These are phyloP conservation scores for Vigna angularis DNA, from an alignment of 306 rosid species.

Conservation along the genomic window DNA sequence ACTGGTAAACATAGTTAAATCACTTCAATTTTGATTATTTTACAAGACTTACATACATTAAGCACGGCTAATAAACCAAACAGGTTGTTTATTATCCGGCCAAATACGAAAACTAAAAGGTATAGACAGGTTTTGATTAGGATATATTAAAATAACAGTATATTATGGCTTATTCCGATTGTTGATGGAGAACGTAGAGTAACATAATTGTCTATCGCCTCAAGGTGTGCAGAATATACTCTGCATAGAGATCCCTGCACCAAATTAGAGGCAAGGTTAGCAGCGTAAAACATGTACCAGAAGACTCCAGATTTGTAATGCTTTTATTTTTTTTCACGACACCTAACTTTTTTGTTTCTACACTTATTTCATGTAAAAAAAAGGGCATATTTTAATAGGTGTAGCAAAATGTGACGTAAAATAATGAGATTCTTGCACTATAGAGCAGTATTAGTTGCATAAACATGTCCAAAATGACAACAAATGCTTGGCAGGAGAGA, in stretches of 20 bases:
- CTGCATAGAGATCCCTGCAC: conserved; percentile 96
- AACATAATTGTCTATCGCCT: conserved; percentile 65
- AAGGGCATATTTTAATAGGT: neutral
- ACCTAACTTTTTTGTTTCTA: neutral
- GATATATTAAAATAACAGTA: conserved; percentile 28
- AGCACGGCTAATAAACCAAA: conserved; percentile 22
- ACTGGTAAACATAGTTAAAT: neutral
- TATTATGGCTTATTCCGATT: conserved; percentile 52
- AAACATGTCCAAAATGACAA: neutral
- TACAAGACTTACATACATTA: conserved; percentile 33
- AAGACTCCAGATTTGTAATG: conserved; percentile 9
- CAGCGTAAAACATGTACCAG: conserved; percentile 15
- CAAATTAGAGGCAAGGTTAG: conserved; percentile 44
- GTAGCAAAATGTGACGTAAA: neutral
- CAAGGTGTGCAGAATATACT: conserved; percentile 86
- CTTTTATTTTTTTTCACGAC: neutral
- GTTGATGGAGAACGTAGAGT: conserved; percentile 37
- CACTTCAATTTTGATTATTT: conserved; percentile 14
- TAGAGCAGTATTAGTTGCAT: neutral
- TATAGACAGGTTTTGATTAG: neutral
- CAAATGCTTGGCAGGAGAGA: neutral
- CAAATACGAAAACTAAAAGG: neutral
- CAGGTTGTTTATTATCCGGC: conserved; percentile 27
- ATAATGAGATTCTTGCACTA: neutral
- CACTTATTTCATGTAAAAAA: neutral